Conservation (phyloP, 1,139 yeast genomes). For the Hyphopichia khmerensis region DNA sequence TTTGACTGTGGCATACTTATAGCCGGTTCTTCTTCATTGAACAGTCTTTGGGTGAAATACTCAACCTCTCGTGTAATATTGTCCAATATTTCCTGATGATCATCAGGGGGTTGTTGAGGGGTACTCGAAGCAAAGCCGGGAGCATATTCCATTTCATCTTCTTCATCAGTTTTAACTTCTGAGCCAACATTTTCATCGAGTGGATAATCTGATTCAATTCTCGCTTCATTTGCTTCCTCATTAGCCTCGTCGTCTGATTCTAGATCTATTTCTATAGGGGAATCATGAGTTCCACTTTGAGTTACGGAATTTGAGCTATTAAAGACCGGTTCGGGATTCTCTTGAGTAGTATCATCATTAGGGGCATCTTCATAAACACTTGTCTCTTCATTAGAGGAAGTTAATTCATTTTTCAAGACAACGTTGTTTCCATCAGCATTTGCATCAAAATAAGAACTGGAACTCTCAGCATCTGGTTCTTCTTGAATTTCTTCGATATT, state of each 20-base stretch:
- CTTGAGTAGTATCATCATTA: background rate
- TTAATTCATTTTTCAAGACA: background rate
- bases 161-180: background rate
- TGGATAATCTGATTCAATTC: constrained; percentile 19
- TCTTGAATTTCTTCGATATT: constrained; percentile 5
- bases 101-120: constrained; percentile 1
- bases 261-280: constrained; percentile 2
- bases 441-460: constrained; percentile 9
- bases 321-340: too few relatives aligned
- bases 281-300: background rate
- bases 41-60: background rate
- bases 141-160: background rate
- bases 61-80: background rate
- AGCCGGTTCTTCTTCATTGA: background rate
- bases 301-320: too few relatives aligned
- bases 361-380: background rate
- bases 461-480: constrained; percentile 4
- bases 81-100: background rate
- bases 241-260: constrained; percentile 12
- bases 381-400: background rate
- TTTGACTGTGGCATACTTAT: background rate
- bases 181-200: background rate
- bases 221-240: constrained; percentile 14
- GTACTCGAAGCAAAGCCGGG: constrained; percentile 2
- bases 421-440: background rate